phyloP scores from a whole-genome alignment of 768 basidiomycete species.

The Tylopilus plumbeoviolaceoides region DNA sequence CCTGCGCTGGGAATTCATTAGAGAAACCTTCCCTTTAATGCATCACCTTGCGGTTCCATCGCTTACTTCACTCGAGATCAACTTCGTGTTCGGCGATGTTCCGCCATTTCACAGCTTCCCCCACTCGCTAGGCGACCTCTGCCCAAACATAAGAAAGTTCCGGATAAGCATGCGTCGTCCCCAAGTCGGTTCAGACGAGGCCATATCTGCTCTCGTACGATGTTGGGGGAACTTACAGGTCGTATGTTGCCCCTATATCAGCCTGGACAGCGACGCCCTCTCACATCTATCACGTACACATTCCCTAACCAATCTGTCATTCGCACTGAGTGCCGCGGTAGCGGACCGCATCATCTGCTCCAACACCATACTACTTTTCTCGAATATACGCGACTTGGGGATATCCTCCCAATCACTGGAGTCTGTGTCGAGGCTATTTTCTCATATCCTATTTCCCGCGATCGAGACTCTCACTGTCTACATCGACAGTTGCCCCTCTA shows the following conservation, averaged over 20 bases:
- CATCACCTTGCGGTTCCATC: slow-evolving; percentile 4
- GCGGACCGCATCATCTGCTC: not conserved
- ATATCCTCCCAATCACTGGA: slow-evolving; percentile 5
- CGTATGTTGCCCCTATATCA: not conserved
- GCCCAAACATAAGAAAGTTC: slow-evolving; percentile 1
- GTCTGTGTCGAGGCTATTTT: not conserved
- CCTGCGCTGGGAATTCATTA: slow-evolving; percentile 6
- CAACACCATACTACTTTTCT: not conserved
- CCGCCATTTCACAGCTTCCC: slow-evolving; percentile 2
- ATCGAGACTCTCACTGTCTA: not conserved
- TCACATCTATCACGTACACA: not conserved
- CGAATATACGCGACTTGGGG: not conserved
- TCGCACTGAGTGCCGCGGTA: not conserved
- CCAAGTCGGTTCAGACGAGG: slow-evolving; percentile 1
- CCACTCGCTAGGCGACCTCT: not conserved
- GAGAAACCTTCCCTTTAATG: slow-evolving; percentile 5
- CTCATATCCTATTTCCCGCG: not conserved
- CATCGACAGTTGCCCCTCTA: not conserved
- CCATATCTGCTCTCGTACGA: not conserved
- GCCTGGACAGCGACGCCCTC: not conserved
- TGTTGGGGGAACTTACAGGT: slow-evolving; percentile 1
- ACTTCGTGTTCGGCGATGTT: slow-evolving; percentile 1
- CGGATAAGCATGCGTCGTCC: slow-evolving; percentile 3
- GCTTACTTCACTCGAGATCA: slow-evolving; percentile 2
- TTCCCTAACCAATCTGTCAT: not conserved